A percentile compares a stretch with the other conserved stretches of the same genome.
phyloP scores from a whole-genome alignment of 345 rosid species.

The Jatropha curcas region DNA sequence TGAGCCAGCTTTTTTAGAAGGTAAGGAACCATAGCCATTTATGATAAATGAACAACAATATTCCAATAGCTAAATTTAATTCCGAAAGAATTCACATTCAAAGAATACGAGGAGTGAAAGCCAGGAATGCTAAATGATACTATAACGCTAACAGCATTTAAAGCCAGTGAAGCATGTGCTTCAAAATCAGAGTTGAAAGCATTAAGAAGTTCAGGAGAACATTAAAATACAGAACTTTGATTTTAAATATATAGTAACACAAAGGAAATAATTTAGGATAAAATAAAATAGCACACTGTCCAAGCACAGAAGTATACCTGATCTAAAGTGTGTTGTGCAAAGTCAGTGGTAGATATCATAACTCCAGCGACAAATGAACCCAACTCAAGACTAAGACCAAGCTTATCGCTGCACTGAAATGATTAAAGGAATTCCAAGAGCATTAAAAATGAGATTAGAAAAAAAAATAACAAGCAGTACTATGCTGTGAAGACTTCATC shows the following conservation, averaged over 20 bases:
- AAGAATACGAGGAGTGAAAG: not conserved
- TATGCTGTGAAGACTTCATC: not conserved
- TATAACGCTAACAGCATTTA: not conserved
- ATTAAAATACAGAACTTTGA: not conserved
- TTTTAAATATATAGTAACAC: not conserved
- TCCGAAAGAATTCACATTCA: not conserved
- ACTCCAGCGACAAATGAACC: slow-evolving; percentile 99
- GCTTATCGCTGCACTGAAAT: slow-evolving; percentile 99
- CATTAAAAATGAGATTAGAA: not conserved
- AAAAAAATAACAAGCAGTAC: not conserved
- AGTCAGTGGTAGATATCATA: slow-evolving; percentile 96
- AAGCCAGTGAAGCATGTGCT: not conserved
- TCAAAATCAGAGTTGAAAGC: not conserved
- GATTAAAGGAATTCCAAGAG: slow-evolving; percentile 28
- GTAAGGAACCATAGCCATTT: not conserved
- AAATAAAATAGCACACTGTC: not conserved
- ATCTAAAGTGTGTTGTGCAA: slow-evolving; percentile 92
- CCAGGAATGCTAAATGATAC: not conserved
- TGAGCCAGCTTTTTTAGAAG: not conserved
- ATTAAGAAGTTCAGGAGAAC: not conserved
- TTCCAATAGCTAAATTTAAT: not conserved
- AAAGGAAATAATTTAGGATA: not conserved
- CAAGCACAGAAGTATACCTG: slow-evolving; percentile 55
- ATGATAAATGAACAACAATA: not conserved
- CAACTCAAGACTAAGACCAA: slow-evolving; percentile 98